Evolutionary conservation across 768 basidiomycete genomes (phyloP).

Genomic region (Flagelloscypha sp.): DNA sequence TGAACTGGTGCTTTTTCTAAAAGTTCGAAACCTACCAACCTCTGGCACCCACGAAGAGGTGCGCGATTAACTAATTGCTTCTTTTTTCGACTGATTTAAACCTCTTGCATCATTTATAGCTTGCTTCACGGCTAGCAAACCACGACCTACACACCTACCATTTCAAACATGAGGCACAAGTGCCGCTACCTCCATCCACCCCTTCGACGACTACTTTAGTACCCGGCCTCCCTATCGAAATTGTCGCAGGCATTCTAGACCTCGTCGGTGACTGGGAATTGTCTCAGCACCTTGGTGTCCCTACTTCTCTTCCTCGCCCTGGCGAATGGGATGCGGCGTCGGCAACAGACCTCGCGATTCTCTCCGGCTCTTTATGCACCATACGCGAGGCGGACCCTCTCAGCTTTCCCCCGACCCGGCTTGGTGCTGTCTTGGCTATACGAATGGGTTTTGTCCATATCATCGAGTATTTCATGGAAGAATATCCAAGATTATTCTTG

Average conservation of each 20-base stretch:
- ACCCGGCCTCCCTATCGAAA: slow-evolving; percentile 67
- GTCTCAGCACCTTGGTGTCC: slow-evolving; percentile 65
- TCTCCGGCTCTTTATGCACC: slow-evolving; percentile 50
- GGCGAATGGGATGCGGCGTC: slow-evolving; percentile 67
- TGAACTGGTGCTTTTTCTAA: slow-evolving; percentile 70
- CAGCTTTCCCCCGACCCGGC: slow-evolving; percentile 52
- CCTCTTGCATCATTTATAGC: too few species aligned
- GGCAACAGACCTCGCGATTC: slow-evolving; percentile 61
- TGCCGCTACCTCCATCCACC: slow-evolving; percentile 16
- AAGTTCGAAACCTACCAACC: slow-evolving; percentile 60
- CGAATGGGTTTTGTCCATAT: slow-evolving; percentile 71
- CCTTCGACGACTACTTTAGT: slow-evolving; percentile 25
- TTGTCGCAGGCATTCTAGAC: slow-evolving; percentile 70
- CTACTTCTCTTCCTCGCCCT: slow-evolving; percentile 58
- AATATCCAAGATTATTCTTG: slow-evolving; percentile 57
- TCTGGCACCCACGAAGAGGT: slow-evolving; percentile 54
- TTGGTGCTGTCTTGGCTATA: slow-evolving; percentile 58
- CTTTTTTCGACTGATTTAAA: too few species aligned
- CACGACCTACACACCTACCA: slow-evolving; percentile 71
- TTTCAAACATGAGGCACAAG: slow-evolving; percentile 32
- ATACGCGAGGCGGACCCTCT: slow-evolving; percentile 55
- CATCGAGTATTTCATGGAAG: slow-evolving; percentile 63
- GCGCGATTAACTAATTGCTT: too few species aligned
- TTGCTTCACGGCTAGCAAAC: slow-evolving; percentile 64
- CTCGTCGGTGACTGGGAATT: slow-evolving; percentile 82